phyloP scores from a whole-genome alignment of 1,284 basidiomycete species.

The Cystobasidium slooffiae region DNA sequence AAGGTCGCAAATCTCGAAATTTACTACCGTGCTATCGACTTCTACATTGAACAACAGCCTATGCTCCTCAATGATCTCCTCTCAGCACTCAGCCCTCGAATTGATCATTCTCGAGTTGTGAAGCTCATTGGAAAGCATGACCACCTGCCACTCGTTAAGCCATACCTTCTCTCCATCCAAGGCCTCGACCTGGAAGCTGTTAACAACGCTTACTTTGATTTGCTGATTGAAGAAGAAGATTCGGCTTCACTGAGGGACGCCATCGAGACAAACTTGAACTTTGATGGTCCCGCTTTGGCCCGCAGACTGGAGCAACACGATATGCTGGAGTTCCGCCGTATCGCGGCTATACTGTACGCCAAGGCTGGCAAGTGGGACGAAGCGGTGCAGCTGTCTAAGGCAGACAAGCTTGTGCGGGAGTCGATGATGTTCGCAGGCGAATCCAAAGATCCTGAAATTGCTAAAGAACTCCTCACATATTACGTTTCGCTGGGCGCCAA shows the following conservation, averaged over 20 bases:
- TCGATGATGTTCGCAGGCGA: conserved; percentile 89
- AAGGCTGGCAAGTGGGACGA: conserved; percentile 95
- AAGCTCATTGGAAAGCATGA: conserved; percentile 86
- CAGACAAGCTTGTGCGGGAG: conserved; percentile 89
- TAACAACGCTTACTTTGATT: conserved; percentile 95
- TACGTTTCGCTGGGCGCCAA: conserved; percentile 88
- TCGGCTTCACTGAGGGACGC: conserved; percentile 94
- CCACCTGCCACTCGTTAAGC: conserved; percentile 91
- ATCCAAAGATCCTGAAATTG: conserved; percentile 78
- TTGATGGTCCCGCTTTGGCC: conserved; percentile 88
- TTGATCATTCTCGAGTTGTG: conserved; percentile 93
- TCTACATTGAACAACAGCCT: conserved; percentile 52
- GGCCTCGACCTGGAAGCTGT: conserved; percentile 94
- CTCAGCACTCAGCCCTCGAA: conserved; percentile 85
- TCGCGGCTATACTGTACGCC: conserved; percentile 96
- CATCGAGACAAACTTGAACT: conserved; percentile 97
- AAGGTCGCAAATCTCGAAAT: conserved; percentile 98
- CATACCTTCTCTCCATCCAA: conserved; percentile 96
- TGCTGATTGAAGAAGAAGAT: conserved; percentile 98
- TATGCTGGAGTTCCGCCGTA: conserved; percentile 89
- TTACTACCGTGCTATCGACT: conserved; percentile 74
- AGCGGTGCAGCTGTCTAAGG: conserved; percentile 89
- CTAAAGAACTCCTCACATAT: conserved; percentile 87
- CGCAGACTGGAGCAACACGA: conserved; percentile 85
- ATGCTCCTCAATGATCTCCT: conserved; percentile 86